These are phyloP conservation scores for Diaporthe sp. DNA, from an alignment of 2,329 filamentous ascomycete species.

Conservation along the genomic window DNA sequence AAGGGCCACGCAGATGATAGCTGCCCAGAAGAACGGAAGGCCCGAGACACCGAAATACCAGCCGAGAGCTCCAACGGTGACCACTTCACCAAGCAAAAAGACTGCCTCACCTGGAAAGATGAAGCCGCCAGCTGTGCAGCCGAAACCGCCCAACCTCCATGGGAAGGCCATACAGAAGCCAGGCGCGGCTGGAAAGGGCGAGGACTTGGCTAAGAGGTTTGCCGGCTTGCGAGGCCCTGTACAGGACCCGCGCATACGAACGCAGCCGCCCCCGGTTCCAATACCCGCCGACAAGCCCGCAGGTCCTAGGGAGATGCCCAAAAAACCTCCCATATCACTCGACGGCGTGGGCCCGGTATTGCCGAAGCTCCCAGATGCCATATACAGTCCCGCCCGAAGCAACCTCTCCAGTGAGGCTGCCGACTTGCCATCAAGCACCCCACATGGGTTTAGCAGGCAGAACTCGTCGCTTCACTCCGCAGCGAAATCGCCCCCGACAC, in stretches of 20 bases:
- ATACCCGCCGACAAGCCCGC: constrained; percentile 28
- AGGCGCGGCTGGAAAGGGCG: constrained; percentile 48
- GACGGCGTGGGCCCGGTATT: constrained; percentile 69
- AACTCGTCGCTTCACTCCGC: constrained; percentile 59
- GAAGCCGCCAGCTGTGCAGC: constrained; percentile 69
- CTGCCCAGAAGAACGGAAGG: constrained; percentile 15
- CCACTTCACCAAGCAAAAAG: background rate
- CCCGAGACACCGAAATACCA: constrained; percentile 7
- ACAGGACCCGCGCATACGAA: constrained; percentile 68
- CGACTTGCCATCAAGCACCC: constrained; percentile 74
- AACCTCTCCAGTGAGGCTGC: constrained; percentile 76
- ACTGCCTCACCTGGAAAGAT: constrained; percentile 47
- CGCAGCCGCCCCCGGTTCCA: constrained; percentile 59
- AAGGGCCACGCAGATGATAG: constrained; percentile 52
- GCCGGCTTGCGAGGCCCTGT: constrained; percentile 66
- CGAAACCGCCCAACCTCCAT: constrained; percentile 77
- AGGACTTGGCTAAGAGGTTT: constrained; percentile 70
- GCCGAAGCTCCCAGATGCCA: constrained; percentile 80
- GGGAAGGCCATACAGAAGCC: constrained; percentile 67
- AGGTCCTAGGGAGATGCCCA: constrained; percentile 62
- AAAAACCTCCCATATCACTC: constrained; percentile 62
- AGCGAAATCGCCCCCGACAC: constrained; percentile 40
- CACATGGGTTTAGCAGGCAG: constrained; percentile 72
- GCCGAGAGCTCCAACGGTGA: background rate
- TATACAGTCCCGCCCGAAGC: constrained; percentile 83